These are phyloP conservation scores for Lathyrus tuberosus DNA, from an alignment of 306 rosid species.

Conservation along the genomic window DNA sequence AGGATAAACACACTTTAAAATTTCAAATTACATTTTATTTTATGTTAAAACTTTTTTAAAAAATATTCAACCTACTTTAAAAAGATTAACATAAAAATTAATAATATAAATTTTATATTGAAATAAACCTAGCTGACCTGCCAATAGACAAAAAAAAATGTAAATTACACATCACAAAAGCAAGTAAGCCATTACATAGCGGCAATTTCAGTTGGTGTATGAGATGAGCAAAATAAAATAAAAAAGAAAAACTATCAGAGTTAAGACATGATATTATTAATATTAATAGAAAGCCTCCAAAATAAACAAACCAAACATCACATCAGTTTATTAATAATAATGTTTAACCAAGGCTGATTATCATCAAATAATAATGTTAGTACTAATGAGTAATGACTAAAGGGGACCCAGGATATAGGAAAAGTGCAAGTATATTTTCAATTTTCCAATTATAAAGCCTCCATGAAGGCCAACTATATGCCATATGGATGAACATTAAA, in stretches of 20 bases:
- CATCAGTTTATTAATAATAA: constrained; percentile 2
- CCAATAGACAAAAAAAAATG: too few species aligned
- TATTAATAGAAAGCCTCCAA: constrained; percentile 24
- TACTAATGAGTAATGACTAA: constrained; percentile 33
- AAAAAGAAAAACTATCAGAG: neutral
- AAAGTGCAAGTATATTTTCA: neutral
- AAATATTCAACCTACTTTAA: too few species aligned
- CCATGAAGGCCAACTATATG: neutral
- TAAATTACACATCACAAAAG: neutral
- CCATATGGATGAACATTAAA: neutral
- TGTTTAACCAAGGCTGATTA: neutral
- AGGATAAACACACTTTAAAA: too few species aligned
- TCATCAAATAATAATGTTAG: constrained; percentile 19
- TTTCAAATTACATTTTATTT: too few species aligned
- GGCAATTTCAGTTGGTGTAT: constrained; percentile 19
- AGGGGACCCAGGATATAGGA: constrained; percentile 1
- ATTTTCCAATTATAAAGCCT: neutral
- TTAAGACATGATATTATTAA: neutral
- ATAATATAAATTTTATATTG: too few species aligned
- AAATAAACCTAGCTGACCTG: too few species aligned
- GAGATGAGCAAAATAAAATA: constrained; percentile 14
- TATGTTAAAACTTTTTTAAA: too few species aligned
- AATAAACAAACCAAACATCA: constrained; percentile 26
- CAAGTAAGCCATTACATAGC: neutral
- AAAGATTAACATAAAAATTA: too few species aligned